A percentile compares a stretch with the other conserved stretches of the same genome.
These are phyloP conservation scores for Populus ilicifolia DNA, from an alignment of 345 rosid species.

Conservation along the genomic window DNA sequence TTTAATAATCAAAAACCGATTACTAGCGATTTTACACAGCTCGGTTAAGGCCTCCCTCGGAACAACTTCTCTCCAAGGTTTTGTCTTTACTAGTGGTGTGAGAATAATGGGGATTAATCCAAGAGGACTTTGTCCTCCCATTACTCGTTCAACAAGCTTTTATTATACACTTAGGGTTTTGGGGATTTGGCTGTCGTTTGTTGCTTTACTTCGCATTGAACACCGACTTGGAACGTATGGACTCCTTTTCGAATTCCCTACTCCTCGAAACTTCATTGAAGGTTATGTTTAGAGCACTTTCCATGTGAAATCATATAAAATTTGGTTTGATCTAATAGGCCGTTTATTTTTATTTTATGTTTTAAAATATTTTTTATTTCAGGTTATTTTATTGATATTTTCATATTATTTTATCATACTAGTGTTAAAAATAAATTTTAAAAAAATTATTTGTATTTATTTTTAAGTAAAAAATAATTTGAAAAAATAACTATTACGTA, in stretches of 20 bases:
- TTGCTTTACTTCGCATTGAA: background rate
- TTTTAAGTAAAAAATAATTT: too few relatives aligned
- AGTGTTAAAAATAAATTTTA: too few relatives aligned
- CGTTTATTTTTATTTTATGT: too few relatives aligned
- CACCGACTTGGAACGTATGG: background rate
- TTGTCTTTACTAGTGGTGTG: background rate
- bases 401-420: too few relatives aligned
- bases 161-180: background rate
- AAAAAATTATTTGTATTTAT: too few relatives aligned
- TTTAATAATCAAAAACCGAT: too few relatives aligned
- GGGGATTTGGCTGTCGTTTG: background rate
- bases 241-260: background rate
- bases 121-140: background rate
- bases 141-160: background rate
- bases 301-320: slow-evolving; percentile 1
- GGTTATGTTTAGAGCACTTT: background rate
- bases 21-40: background rate
- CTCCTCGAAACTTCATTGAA: background rate
- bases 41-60: slow-evolving; percentile 11
- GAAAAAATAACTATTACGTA: too few relatives aligned
- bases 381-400: too few relatives aligned
- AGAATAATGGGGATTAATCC: too few relatives aligned
- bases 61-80: background rate
- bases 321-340: background rate
- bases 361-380: too few relatives aligned